Base-by-base conservation (phyloP, 352 stramenopile species). In the Aphanomyces stellatus region DNA sequence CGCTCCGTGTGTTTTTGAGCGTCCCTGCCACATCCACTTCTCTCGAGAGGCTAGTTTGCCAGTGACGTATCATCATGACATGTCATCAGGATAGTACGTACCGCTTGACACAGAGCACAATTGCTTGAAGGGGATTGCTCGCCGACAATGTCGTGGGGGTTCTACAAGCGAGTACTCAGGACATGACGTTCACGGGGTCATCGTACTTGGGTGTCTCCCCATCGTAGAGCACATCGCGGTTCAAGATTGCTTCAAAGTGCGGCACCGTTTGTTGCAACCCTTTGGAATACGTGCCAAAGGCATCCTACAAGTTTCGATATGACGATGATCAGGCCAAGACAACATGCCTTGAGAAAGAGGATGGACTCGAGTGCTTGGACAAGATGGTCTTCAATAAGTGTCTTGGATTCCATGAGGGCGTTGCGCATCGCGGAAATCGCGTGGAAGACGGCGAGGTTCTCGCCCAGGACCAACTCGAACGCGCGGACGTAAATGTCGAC, bases 401-500 rank as follows among this genome's bases (percentile, higher is more conserved):
- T 82, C 53, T 93, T 93, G 72, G 80, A 93, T 69, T 91, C 85
- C 80, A 93, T 91, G 55, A 93, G 72, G 17, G 83, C 73, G 34
- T 90, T 89, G 31, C 85, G 80, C 30, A 91, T 73, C 62, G 76
- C 76, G 13, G 81, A 88, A 53, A 87, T 90, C 11, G 82, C 85
- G 24, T 90, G 79, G 67, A 93, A 91, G 25, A 81, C 78, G 17
- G 88, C 80, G 0, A 93, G 74, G 34, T 89, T 84, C 59, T 91
- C 81, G 33, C 80, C 89, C 62, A 90, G 91, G 1, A 91, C 82
- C 35, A 93, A 70, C 42, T 90, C 81, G n/a, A 93, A 60, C n/a
- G 85, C 81, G 31, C 75, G 75, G 4, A 76, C 78, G 43, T 91
- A 93, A 73, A 81, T 82, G 42, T 89, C 79, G 19, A 91, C 83